phyloP scores from a whole-genome alignment of 2,329 filamentous ascomycete species.

The Talaromyces sp. region DNA sequence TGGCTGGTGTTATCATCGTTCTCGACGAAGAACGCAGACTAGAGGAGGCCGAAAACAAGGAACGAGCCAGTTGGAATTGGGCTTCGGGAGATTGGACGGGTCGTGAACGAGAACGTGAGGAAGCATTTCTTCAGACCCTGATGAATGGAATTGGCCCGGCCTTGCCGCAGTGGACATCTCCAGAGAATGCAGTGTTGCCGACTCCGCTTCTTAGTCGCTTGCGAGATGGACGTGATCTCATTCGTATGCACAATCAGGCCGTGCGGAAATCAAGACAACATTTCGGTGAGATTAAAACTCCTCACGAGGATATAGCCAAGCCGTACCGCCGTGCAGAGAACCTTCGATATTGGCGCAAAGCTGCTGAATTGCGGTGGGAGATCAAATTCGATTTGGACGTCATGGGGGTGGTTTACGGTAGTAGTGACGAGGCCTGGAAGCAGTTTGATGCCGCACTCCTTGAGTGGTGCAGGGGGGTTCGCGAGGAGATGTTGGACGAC shows the following conservation, averaged over 20 bases:
- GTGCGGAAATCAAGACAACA: conserved; percentile 78
- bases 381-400: conserved; percentile 77
- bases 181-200: conserved; percentile 40
- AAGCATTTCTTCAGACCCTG: conserved; percentile 75
- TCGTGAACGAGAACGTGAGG: conserved; percentile 70
- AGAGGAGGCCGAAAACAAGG: conserved; percentile 66
- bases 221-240: conserved; percentile 72
- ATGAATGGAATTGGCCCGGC: conserved; percentile 47
- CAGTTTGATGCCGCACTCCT: conserved; percentile 78
- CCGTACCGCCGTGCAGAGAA: conserved; percentile 94
- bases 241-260: conserved; percentile 83
- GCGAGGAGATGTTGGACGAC: conserved; percentile 76
- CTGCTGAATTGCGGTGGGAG: conserved; percentile 90
- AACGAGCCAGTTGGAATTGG: conserved; percentile 76
- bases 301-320: conserved; percentile 88
- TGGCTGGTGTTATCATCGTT: conserved; percentile 70
- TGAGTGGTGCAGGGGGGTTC: conserved; percentile 74
- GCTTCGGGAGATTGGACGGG: conserved; percentile 70
- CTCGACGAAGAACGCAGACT: conserved; percentile 70
- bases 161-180: conserved; percentile 64
- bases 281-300: conserved; percentile 83
- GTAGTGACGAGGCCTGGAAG: conserved; percentile 61
- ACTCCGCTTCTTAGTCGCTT: conserved; percentile 70
- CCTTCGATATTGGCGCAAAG: conserved; percentile 92
- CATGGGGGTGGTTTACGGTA: conserved; percentile 76